Conservation (phyloP, 441 rosid species). For the Theobroma grandiflorum region DNA sequence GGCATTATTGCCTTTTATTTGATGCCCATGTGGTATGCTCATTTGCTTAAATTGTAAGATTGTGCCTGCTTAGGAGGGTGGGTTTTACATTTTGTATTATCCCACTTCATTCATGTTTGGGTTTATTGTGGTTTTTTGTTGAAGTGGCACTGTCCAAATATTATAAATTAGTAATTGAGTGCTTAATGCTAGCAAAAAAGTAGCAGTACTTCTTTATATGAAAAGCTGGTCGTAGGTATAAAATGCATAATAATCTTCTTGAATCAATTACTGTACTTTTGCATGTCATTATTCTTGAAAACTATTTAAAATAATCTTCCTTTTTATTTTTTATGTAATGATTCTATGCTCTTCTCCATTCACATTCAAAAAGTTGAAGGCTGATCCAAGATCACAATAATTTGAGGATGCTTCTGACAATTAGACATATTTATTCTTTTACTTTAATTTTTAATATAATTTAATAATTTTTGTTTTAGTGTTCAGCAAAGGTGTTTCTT, state of each 20-base stretch:
- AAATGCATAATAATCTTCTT: not conserved
- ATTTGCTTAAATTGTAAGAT: not conserved
- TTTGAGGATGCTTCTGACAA: not conserved
- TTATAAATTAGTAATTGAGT: not conserved
- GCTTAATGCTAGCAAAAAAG: not conserved
- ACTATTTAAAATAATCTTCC: not conserved
- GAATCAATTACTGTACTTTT: conserved; percentile 12
- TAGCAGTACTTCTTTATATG: not conserved
- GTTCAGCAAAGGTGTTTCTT: not conserved
- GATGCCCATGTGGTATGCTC: not conserved
- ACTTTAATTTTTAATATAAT: not conserved
- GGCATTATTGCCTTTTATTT: not conserved
- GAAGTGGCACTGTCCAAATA: not conserved
- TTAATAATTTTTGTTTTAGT: not conserved
- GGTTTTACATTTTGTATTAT: not conserved
- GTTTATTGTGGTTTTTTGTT: not conserved
- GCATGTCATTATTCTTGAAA: not conserved
- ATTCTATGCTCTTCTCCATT: not conserved
- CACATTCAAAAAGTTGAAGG: not conserved
- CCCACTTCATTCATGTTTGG: not conserved
- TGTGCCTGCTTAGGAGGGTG: not conserved
- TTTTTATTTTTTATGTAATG: not conserved
- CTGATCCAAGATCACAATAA: not conserved
- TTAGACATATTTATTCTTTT: not conserved
- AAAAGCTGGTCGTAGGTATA: not conserved